Base-by-base conservation (phyloP, 345 rosid species). In the Nephelium lappaceum region DNA sequence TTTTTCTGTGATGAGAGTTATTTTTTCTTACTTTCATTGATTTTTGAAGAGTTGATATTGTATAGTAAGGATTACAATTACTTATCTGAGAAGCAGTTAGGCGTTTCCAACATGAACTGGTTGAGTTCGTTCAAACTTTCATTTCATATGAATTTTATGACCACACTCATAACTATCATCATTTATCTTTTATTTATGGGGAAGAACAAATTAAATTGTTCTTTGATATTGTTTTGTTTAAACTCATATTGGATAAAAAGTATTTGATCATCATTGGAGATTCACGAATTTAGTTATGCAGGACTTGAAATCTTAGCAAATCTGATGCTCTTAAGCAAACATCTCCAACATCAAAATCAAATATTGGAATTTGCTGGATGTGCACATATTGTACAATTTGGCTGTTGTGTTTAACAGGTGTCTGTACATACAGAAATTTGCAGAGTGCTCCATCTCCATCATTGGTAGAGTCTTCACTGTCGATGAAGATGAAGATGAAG, bases 31-130 rank as follows among this genome's bases (percentile, higher is more conserved):
- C 36, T 36, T 62, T 45, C 5, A 41, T 67, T 16, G 47, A 21
- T 27, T 53, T 49, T 23, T 21, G 51, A 39, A 12, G 78, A 42
- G 27, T 5, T 1, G 15, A 61, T 68, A 45, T 8, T 74, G 80
- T 75, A 71, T 58, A 71, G 78, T 71, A 55, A 69, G 64, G 63
- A 47, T 62, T 71, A 45, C 24, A 53, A 42, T 55, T 39, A 72
- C 79, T 67, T 72, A 42, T 18, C 60, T 6, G 5, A 69, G 68
- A 55, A 57, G 77, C 77, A 16, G 49, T 31, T 47, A 58, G 45
- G 75, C 67, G 39, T 65, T 53, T 36, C 67, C 18, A 41, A 7
- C 24, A n/a, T 9, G 11, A 27, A 31, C 12, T 24, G 6, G 38
- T 25, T 11, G 69, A 65, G 49, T 45, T 36, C 41, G 38, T 38